Base-by-base conservation (phyloP, 2,329 filamentous ascomycete species). In the Alternaria conjuncta region DNA sequence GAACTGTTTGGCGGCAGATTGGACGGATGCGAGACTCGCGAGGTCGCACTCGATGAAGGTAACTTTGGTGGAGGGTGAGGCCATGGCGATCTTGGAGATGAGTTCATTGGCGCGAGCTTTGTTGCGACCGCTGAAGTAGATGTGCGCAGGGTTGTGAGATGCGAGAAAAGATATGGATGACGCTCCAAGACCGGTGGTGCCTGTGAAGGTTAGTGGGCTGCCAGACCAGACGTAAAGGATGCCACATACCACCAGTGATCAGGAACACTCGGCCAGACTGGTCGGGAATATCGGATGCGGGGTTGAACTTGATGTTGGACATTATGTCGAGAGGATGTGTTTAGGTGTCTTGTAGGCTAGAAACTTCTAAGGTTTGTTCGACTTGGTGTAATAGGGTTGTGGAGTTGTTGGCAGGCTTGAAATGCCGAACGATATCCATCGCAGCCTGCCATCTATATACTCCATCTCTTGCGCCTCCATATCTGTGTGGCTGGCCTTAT, bases 101-200 rank as follows among this genome's bases (percentile, higher is more conserved):
- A 82, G 75, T 12, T 75, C 67, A 8, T 75, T 55, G 23, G 82
- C 83, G 67, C 82, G 82, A 41, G 75, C 75, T 9, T 74, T 69
- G 25, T 76, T 82, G 58, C 84, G 81, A 2, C 82, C 82, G 21
- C 80, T 81, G 67, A 87, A 79, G 72, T 82, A 84, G 67, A 86
- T 83, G 5, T 78, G 73, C 6, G 71, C 54, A 10, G 84, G 83
- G 5, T 78, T 77, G 70, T 84, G 83, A 5, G 78, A 74, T 30
- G 82, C 78, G 26, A 85, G 79, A 30, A 81, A 79, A 45, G 76
- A 70, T 41, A 85, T 75, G 15, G 81, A 80, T 68, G 82, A 79
- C 57, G 81, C 81, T 47, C 84, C 84, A 9, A 86, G 75, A 10
- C 84, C 84, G 8, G 77, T 72, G 57, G 83, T 85, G 59, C 82